Base-by-base conservation (phyloP, 2,329 filamentous ascomycete species). In the Gyromitra esculenta region DNA sequence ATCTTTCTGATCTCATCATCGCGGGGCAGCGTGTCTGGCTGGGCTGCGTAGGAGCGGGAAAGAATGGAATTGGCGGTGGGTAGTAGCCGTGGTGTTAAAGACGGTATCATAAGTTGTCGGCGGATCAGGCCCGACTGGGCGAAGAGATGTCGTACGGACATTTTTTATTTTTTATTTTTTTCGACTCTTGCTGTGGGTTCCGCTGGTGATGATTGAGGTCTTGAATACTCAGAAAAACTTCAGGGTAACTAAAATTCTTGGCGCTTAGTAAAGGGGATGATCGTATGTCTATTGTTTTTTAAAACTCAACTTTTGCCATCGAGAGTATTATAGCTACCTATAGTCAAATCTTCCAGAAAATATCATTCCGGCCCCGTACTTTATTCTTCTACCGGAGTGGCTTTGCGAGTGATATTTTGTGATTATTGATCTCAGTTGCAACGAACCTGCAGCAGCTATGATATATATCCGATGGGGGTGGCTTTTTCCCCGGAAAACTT, bases 1-100 rank as follows among this genome's bases (percentile, higher is more conserved):
- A 77, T 11, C 80, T 79, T 80, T 0, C 78, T 80, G 66, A 90
- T 89, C 63, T 86, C 85, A 15, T 84, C 79, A 83, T 90, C 85
- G 31, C 66, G 75, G 60, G 56, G 72, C 37, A 39, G 45, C 31
- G 13, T 50, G 45, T n/a, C 3, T 8, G 68, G 25, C 5, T 11
- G 1, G 37, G 21, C 50, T n/a, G 50, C 50, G 8, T 70, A 57
- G 7, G 66, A 64, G 9, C 72, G 72, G 39, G 64, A 56, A 35
- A 56, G 39, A 31, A 65, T n/a, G n/a, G 59, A 59, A 48, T 63
- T 71, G 48, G 59, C 35, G 6, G 15, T 8, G 13, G 21, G 50
- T 1, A n/a, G 25, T 15, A 59, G 15, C 18, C 50, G 66, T 6
- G 48, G 48, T 8, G 59, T 41, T 65, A 21, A 18, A 18, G 25